Base-by-base conservation (phyloP, 2,329 filamentous ascomycete genomes). In the Microcyclospora pomicola region DNA sequence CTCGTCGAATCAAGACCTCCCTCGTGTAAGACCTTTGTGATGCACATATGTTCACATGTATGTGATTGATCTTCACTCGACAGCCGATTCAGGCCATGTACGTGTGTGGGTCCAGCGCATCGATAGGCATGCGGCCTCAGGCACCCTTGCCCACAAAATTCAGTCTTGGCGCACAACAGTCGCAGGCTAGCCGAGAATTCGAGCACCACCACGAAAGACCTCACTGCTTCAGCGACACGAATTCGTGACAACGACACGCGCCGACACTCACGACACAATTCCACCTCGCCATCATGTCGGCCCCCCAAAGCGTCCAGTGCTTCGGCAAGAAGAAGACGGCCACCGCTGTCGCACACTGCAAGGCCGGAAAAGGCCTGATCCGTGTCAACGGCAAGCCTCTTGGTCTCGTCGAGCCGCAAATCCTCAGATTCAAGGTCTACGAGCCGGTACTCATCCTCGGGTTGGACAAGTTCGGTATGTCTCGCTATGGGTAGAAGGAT, bases 341-440 rank as follows among this genome's bases (percentile, higher is more conserved):
- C 51, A 70, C 67, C 48, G 85, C 85, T 59, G 85, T 92, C 71
- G 85, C 84, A 67, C 83, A 88, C 74, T 88, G 82, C 81, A 87
- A 88, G 79, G 79, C 76, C 64, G 80, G 80, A 63, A 82, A 82
- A 67, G 91, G 91, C 68, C 80, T 96, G 60, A 77, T 98, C 72
- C 94, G 92, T 77, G 91, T 95, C 71, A 98, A 96, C 76, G 91
- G 91, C 71, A 83, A 85, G 67, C 91, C 91, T 61, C 80, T 98
- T 60, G 73, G 74, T 62, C 83, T 96, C 60, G 82, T 94, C 60
- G 83, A 95, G 74, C 87, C 91, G 59, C 83, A 94, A 73, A 80
- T 94, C 69, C 77, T 98, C 62, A 82, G 91, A 68, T 95, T 93
- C 81, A 96, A 95, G 82, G 87, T 96, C 71, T 98, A 98, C 80